Base-by-base conservation (phyloP, 305 asterid genomes). In the Fraxinus platypoda region DNA sequence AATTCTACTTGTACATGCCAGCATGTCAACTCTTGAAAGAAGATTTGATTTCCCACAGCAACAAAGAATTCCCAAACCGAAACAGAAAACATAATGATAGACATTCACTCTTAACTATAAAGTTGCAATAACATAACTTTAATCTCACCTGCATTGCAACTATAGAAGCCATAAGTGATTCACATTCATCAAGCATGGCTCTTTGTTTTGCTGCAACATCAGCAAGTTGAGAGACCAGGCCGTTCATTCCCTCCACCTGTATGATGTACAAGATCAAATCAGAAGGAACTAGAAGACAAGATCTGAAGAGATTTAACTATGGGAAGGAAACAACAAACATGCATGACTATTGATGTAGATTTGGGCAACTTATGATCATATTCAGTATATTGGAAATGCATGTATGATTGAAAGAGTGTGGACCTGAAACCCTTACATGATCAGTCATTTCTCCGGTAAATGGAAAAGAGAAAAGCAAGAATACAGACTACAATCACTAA, bases 101-200 rank as follows among this genome's bases (percentile, higher is more conserved):
- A n/a, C 9, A 74, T 15, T 43, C 57, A 11, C 43, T 35, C 33
- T 2, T 11, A 28, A 68, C 38, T 28, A 70, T 15, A 15, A 31
- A 4, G 38, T 13, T 9, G 74, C 35, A 26, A 66, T 25, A 25
- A 64, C 73, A 25, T 3, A 25, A 43, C 25, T 49, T 41, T 38
- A 6, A 78, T 41, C 88, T 90, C 80, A 93, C 98, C 99, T 94
- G 95, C 87, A 91, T 83, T 76, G 93, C 92, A 78, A 91, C 90
- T 78, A 87, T 86, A 33, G 94, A 91, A 73, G 90, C 84, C 86
- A 94, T 81, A 76, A 90, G 87, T 17, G 96, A 82, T 82, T 92
- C 94, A 75, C 91, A 93, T 86, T 94, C 97, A 81, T 93, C 90
- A 76, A 96, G 94, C 94, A 90, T 74, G 78, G 95, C 97, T 87